These are phyloP conservation scores for Paxillus ammoniavirescens DNA, from an alignment of 768 basidiomycete genomes.

Conservation along the genomic window DNA sequence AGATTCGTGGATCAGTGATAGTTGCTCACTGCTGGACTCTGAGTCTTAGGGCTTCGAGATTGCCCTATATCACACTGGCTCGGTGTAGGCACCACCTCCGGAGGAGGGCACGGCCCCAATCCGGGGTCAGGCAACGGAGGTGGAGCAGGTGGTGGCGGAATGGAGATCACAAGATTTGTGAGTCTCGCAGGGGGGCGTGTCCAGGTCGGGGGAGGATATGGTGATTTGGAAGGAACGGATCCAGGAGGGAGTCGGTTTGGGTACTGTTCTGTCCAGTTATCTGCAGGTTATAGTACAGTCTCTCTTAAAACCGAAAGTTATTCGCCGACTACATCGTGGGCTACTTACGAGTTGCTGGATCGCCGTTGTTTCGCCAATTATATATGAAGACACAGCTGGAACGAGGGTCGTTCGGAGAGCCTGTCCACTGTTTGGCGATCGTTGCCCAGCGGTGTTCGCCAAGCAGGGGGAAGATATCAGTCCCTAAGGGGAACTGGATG, in stretches of 20 bases:
- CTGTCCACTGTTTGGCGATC: conserved; percentile 12
- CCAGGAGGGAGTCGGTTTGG: conserved; percentile 7
- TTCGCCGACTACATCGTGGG: neutral
- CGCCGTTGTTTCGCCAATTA: conserved; percentile 31
- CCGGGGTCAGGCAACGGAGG: neutral
- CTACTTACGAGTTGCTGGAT: conserved; percentile 29
- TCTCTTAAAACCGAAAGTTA: no score
- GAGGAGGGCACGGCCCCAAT: neutral
- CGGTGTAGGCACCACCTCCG: neutral
- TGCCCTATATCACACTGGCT: neutral
- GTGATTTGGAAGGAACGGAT: conserved; percentile 18
- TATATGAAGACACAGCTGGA: conserved; percentile 28
- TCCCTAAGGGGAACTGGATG: conserved; percentile 24
- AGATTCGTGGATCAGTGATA: neutral
- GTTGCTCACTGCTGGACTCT: conserved; percentile 4
- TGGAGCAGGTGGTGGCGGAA: conserved; percentile 15
- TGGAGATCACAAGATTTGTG: conserved; percentile 18
- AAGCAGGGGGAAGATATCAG: conserved; percentile 25
- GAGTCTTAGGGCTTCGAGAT: neutral
- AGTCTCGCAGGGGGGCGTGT: conserved; percentile 16
- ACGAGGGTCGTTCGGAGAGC: conserved; percentile 6
- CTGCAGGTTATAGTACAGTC: conserved; percentile 3
- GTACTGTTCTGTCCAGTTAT: conserved; percentile 27
- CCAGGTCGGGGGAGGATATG: conserved; percentile 29
- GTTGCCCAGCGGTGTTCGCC: conserved; percentile 25